phyloP scores from a whole-genome alignment of 306 rosid genomes.

The Echinosophora koreensis region DNA sequence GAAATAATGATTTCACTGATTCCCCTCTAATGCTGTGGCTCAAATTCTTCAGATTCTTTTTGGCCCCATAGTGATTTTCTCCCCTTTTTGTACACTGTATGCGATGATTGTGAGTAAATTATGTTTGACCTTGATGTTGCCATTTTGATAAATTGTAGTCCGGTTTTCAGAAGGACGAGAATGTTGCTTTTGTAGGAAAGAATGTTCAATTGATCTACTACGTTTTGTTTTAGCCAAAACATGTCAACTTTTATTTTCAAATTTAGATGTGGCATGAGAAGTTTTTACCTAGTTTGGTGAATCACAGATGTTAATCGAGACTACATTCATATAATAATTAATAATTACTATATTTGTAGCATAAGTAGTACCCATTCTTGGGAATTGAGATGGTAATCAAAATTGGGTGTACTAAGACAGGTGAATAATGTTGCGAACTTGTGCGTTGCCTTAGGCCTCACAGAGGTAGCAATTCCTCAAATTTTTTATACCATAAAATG shows the following conservation, averaged over 20 bases:
- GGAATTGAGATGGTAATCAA: too few relatives aligned
- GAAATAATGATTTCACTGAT: slow-evolving; percentile 39
- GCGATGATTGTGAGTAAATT: slow-evolving; percentile 34
- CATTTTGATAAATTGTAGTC: slow-evolving; percentile 29
- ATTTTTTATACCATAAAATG: too few relatives aligned
- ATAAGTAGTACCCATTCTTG: too few relatives aligned
- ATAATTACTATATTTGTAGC: too few relatives aligned
- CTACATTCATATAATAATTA: too few relatives aligned
- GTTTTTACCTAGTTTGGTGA: background rate
- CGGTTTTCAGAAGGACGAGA: slow-evolving; percentile 31
- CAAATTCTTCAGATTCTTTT: slow-evolving; percentile 56
- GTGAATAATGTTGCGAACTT: too few relatives aligned
- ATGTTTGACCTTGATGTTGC: background rate
- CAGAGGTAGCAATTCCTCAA: too few relatives aligned
- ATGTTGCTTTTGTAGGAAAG: slow-evolving; percentile 44
- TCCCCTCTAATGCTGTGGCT: slow-evolving; percentile 34
- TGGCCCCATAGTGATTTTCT: slow-evolving; percentile 41
- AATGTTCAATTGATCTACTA: slow-evolving; percentile 46
- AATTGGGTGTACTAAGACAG: background rate
- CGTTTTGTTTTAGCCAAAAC: slow-evolving; percentile 9
- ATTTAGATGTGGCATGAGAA: slow-evolving; percentile 16
- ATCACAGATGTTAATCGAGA: too few relatives aligned
- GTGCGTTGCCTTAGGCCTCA: too few relatives aligned
- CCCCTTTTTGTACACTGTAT: slow-evolving; percentile 49
- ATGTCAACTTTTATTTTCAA: background rate